A percentile compares a stretch with the other conserved stretches of the same genome.
Evolutionary conservation across 1,284 basidiomycete genomes (phyloP).

Genomic region (Anthracocystis panici-leucophaei): DNA sequence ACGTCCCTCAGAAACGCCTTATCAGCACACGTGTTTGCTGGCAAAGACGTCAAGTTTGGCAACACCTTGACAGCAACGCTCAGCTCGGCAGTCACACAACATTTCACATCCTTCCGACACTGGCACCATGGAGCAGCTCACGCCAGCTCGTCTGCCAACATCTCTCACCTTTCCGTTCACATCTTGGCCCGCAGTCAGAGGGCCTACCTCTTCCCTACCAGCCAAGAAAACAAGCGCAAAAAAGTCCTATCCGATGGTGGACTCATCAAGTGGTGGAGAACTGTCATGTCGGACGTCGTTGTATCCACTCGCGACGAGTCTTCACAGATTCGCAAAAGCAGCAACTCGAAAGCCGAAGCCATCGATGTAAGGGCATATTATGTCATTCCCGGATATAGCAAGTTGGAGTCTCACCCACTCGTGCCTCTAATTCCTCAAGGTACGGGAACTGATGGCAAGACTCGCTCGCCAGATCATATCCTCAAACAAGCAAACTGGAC

Average conservation of each 20-base stretch:
- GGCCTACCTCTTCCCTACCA: constrained; percentile 95
- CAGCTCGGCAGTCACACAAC: constrained; percentile 77
- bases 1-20: constrained; percentile 15
- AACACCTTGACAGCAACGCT: constrained; percentile 75
- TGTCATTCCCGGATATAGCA: constrained; percentile 62
- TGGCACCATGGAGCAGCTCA: constrained; percentile 54
- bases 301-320: constrained; percentile 13
- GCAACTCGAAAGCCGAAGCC: too few relatives aligned
- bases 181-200: constrained; percentile 90
- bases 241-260: constrained; percentile 81
- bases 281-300: constrained; percentile 54
- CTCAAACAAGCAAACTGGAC: constrained; percentile 45
- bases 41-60: constrained; percentile 15
- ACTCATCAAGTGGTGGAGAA: constrained; percentile 93
- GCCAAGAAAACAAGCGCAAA: constrained; percentile 79
- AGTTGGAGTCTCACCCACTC: constrained; percentile 59
- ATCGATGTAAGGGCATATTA: constrained; percentile 58
- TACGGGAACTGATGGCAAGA: not conserved
- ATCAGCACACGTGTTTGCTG: constrained; percentile 7
- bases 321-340: constrained; percentile 16
- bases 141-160: not conserved
- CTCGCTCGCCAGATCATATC: not conserved
- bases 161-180: constrained; percentile 74
- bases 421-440: constrained; percentile 50
- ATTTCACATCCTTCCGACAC: constrained; percentile 75